A percentile compares a stretch with the other conserved stretches of the same genome.
phyloP scores from a whole-genome alignment of 805 yeast genomes.

The Saccharomycopsis fibuligera region DNA sequence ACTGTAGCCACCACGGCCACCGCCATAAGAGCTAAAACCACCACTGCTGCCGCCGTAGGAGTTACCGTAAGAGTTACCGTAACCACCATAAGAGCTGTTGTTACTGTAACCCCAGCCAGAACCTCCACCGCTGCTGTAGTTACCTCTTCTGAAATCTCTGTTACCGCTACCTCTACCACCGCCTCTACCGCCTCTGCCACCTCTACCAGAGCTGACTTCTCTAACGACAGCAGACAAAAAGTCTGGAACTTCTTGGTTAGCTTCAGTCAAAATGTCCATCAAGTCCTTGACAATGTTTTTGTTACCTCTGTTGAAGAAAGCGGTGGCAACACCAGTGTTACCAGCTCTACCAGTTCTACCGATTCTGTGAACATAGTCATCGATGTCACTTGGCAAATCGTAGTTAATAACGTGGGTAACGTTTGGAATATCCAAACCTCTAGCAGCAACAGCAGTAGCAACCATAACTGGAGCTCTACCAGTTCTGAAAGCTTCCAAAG shows the following conservation, averaged over 20 bases:
- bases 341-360: slow-evolving; percentile 99
- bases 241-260: slow-evolving; percentile 95
- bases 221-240: slow-evolving; percentile 77
- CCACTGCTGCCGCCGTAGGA: slow-evolving; percentile 32
- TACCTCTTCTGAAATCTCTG: slow-evolving; percentile 47
- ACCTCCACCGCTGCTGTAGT: slow-evolving; percentile 29
- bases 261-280: slow-evolving; percentile 82
- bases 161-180: slow-evolving; percentile 37
- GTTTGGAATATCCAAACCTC: slow-evolving; percentile 99
- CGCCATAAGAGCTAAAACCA: slow-evolving; percentile 22
- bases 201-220: slow-evolving; percentile 52
- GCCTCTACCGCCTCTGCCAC: slow-evolving; percentile 47
- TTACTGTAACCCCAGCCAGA: slow-evolving; percentile 48
- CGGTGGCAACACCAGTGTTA: slow-evolving; percentile 96
- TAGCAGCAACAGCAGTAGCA: slow-evolving; percentile 99
- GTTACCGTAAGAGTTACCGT: slow-evolving; percentile 28
- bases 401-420: slow-evolving; percentile 97
- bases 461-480: slow-evolving; percentile 93
- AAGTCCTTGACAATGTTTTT: slow-evolving; percentile 82
- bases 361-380: slow-evolving; percentile 98
- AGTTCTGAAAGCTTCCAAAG: slow-evolving; percentile 85
- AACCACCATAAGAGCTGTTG: slow-evolving; percentile 33
- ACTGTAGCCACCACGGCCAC: slow-evolving; percentile 25
- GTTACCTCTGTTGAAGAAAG: slow-evolving; percentile 96
- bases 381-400: slow-evolving; percentile 94